Base-by-base conservation (phyloP, 495 filamentous ascomycete species). In the Penicillium psychrofluorescens region DNA sequence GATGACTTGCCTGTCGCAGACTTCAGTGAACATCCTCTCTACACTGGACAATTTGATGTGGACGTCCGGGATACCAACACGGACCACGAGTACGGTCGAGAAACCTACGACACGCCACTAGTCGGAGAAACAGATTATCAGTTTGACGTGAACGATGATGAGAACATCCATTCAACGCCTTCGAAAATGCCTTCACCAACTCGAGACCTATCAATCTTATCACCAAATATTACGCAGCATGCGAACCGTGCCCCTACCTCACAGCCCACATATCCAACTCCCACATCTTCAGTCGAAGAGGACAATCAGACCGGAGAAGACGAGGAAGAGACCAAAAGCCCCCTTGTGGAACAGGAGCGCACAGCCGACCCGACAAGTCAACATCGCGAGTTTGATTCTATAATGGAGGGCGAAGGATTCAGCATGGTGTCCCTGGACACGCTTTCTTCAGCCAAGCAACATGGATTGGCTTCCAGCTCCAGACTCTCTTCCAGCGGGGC, bases 401-500 rank as follows among this genome's bases (percentile, higher is more conserved):
- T 79, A 30, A 71, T 80, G 50, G 76, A 80, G 49, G 78, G 76
- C 40, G 76, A 80, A 53, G 76, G 73, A 1, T 79, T 80, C 42
- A 80, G 71, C 30, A 80, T 80, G 76, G 68, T 80, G 4, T 77
- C 74, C 4, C 54, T 79, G 38, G 70, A 77, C 28, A 74, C 76
- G 8, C 55, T 79, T 30, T 66, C 71, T 27, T 77, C 73, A 6
- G 63, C 61, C 12, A 65, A 64, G 43, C 65, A 68, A 36, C 59
- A 62, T 43, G 63, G 56, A 0, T 35, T 72, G 8, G 59, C 48
- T 6, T 56, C 53, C 10, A 51, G 56, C 29, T 35, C 54, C 6
- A 54, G 60, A 33, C 36, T 52, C 2, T 41, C 40, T 29, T 36
- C 16, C 59, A 66, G 16, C 32, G 46, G 53, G 8, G 36, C 53